These are phyloP conservation scores for Paramyrothecium sp. DNA, from an alignment of 2,329 filamentous ascomycete species.

Conservation along the genomic window DNA sequence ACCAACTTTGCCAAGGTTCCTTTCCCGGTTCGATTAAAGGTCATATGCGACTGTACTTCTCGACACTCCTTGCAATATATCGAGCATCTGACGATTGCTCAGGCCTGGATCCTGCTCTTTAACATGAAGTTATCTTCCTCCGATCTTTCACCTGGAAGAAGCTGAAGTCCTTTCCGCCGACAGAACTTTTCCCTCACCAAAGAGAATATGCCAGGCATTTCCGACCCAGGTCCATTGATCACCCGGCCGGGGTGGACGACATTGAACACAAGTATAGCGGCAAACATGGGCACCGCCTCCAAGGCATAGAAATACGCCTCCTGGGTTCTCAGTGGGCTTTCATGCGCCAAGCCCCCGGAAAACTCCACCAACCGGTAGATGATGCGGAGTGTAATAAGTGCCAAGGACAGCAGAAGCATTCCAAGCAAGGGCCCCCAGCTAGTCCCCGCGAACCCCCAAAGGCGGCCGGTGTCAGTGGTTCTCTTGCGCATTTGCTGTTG, in stretches of 20 bases:
- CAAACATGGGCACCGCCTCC: conserved; percentile 41
- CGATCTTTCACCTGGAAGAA: conserved; percentile 12
- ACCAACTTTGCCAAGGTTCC: too few relatives aligned
- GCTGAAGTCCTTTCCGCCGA: conserved; percentile 2
- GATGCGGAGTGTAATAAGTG: conserved; percentile 44
- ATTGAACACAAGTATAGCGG: conserved; percentile 40
- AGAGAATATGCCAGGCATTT: conserved; percentile 15
- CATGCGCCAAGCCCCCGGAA: conserved; percentile 31
- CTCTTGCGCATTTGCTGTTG: conserved; percentile 9
- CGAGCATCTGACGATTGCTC: too few relatives aligned
- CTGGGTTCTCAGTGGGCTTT: conserved; percentile 21
- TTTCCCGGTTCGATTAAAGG: too few relatives aligned
- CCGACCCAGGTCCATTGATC: conserved; percentile 12
- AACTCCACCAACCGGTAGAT: conserved; percentile 55
- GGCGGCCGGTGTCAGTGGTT: neutral
- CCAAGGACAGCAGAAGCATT: conserved; percentile 33
- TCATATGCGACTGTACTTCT: too few relatives aligned
- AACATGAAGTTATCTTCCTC: neutral
- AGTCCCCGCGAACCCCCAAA: neutral
- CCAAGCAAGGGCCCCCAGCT: conserved; percentile 14
- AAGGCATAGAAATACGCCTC: conserved; percentile 48
- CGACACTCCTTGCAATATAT: too few relatives aligned
- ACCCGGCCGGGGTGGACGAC: conserved; percentile 35
- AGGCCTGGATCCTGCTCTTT: neutral
- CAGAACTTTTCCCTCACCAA: conserved; percentile 9